Conservation (phyloP, 1,139 yeast genomes). For the Meyerozyma sp. region DNA sequence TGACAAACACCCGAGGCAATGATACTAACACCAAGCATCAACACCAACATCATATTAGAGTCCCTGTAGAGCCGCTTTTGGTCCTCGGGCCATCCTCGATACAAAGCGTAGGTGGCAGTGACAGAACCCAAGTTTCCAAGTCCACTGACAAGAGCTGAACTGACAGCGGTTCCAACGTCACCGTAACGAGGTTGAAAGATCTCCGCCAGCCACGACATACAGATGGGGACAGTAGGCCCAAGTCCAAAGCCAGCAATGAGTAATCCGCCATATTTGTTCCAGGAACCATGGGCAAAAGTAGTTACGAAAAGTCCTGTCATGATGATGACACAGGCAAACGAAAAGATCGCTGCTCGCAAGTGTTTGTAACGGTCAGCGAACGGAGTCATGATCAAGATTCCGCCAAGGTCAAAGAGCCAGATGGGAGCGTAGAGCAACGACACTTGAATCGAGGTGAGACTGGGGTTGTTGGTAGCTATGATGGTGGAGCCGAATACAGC, state of each 20-base stretch:
- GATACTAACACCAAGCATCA: constrained; percentile 69
- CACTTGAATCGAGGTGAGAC: constrained; percentile 59
- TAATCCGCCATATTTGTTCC: constrained; percentile 79
- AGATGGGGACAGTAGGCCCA: constrained; percentile 87
- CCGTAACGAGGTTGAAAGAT: constrained; percentile 70
- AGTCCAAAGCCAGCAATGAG: constrained; percentile 80
- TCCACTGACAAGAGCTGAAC: constrained; percentile 80
- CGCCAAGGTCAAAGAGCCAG: constrained; percentile 83
- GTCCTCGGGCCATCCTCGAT: constrained; percentile 85
- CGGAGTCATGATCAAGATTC: constrained; percentile 71
- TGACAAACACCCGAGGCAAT: constrained; percentile 38
- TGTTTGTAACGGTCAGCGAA: constrained; percentile 65
- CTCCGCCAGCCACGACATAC: constrained; percentile 84
- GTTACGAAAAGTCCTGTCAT: constrained; percentile 72
- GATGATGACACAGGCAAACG: constrained; percentile 57
- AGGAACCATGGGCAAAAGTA: constrained; percentile 66
- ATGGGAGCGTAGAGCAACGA: constrained; percentile 82
- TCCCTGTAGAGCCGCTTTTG: constrained; percentile 52
- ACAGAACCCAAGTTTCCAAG: constrained; percentile 85
- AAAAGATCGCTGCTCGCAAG: constrained; percentile 57
- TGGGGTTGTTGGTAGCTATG: constrained; percentile 59
- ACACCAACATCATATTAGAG: constrained; percentile 81
- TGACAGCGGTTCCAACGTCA: constrained; percentile 79
- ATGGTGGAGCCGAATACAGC: constrained; percentile 87
- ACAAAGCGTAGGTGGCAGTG: constrained; percentile 78